Conservation (phyloP, 148 eudicot species). For the Camellia japonica region DNA sequence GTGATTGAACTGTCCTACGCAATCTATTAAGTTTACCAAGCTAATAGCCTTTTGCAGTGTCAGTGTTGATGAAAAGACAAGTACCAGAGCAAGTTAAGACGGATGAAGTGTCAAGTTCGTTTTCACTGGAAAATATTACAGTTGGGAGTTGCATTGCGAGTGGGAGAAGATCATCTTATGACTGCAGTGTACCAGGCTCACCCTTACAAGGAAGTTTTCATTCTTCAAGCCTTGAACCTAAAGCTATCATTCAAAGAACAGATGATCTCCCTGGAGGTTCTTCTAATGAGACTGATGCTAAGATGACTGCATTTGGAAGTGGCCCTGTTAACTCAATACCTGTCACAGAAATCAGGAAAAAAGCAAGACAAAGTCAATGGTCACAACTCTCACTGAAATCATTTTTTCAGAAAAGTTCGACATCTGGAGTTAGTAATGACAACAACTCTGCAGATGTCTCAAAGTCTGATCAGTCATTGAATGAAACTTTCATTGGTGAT, state of each 20-base stretch:
- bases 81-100: slow-evolving; percentile 37
- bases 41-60: slow-evolving; percentile 46
- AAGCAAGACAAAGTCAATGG: slow-evolving; percentile 53
- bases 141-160: slow-evolving; percentile 18
- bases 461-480: slow-evolving; percentile 17
- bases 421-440: slow-evolving; percentile 14
- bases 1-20: not conserved
- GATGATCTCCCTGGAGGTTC: slow-evolving; percentile 14
- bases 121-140: slow-evolving; percentile 23
- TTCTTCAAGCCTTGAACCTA: slow-evolving; percentile 8
- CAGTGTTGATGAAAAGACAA: slow-evolving; percentile 67
- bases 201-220: slow-evolving; percentile 6
- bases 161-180: slow-evolving; percentile 21
- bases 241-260: slow-evolving; percentile 15
- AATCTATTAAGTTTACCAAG: slow-evolving; percentile 1
- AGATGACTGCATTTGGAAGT: slow-evolving; percentile 12
- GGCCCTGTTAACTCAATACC: slow-evolving; percentile 19
- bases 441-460: slow-evolving; percentile 26
- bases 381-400: slow-evolving; percentile 85
- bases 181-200: slow-evolving; percentile 22
- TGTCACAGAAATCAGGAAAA: slow-evolving; percentile 48
- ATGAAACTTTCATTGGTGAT: slow-evolving; percentile 22
- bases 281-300: slow-evolving; percentile 3
- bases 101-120: slow-evolving; percentile 28
- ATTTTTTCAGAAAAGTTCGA: slow-evolving; percentile 59